A percentile compares a stretch with the other conserved stretches of the same genome.
These are phyloP conservation scores for Trypanosomatidae sp. DNA, from an alignment of 208 protist genomes.

Conservation along the genomic window DNA sequence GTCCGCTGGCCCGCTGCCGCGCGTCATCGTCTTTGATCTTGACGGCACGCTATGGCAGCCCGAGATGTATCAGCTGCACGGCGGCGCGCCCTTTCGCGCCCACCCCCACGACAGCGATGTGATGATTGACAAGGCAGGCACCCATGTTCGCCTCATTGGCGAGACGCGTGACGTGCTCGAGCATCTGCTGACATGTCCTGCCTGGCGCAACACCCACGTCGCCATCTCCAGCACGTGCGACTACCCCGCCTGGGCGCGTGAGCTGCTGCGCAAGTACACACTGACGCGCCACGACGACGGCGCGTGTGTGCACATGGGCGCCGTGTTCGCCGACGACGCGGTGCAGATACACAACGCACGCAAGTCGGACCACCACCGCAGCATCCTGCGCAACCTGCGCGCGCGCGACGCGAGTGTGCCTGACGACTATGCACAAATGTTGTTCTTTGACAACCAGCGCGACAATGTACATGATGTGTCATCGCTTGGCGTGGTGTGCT, in stretches of 20 bases:
- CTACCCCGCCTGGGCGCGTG: constrained; percentile 66
- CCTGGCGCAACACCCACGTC: constrained; percentile 39
- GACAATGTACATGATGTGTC: constrained; percentile 70
- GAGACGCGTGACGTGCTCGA: constrained; percentile 60
- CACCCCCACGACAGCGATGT: constrained; percentile 18
- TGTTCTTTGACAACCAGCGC: constrained; percentile 88
- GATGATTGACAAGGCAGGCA: constrained; percentile 40
- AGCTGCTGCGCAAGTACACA: constrained; percentile 52
- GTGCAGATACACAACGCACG: constrained; percentile 71
- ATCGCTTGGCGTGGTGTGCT: constrained; percentile 53
- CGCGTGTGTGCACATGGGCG: constrained; percentile 33
- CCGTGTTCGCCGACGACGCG: constrained; percentile 54
- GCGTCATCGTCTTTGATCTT: constrained; percentile 84
- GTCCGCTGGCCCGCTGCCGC: too few relatives aligned
- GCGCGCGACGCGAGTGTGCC: constrained; percentile 17
- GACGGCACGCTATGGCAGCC: constrained; percentile 84
- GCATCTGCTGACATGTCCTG: constrained; percentile 20
- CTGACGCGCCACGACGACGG: constrained; percentile 21
- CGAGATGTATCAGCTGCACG: constrained; percentile 83
- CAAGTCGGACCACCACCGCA: constrained; percentile 55
- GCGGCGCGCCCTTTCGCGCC: constrained; percentile 58
- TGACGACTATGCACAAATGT: constrained; percentile 58
- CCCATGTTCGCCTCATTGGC: constrained; percentile 58
- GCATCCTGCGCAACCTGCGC: constrained; percentile 30
- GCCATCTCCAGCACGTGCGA: constrained; percentile 81